These are phyloP conservation scores for Triglochin maritima DNA, from an alignment of 106 monocot species.

Conservation along the genomic window DNA sequence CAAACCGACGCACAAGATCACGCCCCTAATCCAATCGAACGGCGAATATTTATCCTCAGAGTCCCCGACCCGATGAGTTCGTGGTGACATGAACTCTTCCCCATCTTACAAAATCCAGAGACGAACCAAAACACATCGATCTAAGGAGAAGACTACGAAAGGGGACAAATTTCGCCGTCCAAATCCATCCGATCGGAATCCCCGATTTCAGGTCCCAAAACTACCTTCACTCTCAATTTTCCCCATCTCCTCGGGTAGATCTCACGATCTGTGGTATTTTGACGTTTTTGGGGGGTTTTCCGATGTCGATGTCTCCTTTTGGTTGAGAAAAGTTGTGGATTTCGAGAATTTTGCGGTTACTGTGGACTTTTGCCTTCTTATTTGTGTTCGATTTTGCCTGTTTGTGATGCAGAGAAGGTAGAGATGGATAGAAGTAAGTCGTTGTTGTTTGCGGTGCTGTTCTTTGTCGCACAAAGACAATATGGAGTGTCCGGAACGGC, in stretches of 20 bases:
- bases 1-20: no score
- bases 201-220: no score
- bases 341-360: neutral
- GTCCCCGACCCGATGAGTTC: neutral
- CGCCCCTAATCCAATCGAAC: neutral
- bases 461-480: neutral
- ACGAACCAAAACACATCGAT: no score
- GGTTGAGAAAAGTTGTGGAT: neutral
- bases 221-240: no score
- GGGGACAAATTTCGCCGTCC: no score
- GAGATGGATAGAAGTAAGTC: conserved; percentile 1
- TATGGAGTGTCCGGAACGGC: neutral
- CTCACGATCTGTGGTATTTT: no score
- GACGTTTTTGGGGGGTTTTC: neutral
- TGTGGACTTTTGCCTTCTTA: neutral
- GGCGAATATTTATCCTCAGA: neutral
- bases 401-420: neutral
- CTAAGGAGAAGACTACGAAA: no score
- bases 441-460: neutral
- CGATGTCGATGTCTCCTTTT: neutral
- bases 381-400: neutral
- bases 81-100: neutral
- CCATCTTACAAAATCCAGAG: neutral
- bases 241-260: no score
- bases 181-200: no score